Evolutionary conservation across 2,329 filamentous ascomycete species (phyloP), one percentile per base, ranked within the genome.

Genomic region (Knufia fluminis): DNA sequence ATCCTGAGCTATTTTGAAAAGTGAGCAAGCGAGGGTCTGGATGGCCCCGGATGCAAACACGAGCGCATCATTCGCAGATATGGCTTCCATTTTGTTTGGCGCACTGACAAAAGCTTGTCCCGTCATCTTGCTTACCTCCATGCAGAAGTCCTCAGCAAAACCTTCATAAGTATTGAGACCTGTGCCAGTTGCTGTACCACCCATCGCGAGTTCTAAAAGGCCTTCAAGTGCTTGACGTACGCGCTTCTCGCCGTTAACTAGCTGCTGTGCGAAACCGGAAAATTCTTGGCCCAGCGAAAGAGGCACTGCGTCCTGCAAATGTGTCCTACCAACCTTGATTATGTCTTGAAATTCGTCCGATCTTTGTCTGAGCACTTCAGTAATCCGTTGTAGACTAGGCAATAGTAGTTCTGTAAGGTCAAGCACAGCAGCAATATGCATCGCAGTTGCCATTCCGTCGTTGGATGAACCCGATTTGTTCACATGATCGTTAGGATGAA

Each of bases 401-500:
- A 94, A 68, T 32, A 94, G 80, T 60, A 82, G 76, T 61, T 82
- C 75, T 70, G 91, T 85, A 50, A 92, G 75, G 68, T 92, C 87
- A 54, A 94, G 80, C 33, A 92, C 86, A 55, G 86, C 86, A 52
- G 87, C 86, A 64, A 94, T 92, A 75, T 94, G 87, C 87, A 94
- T 94, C 67, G 91, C 87, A 57, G 87, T 94, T 24, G 87, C 87
- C 77, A 92, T 94, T 60, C 86, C 92, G 66, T 94, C 87, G 74
- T 94, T 94, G 60, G 87, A 94, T 32, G 86, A 91, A 58, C 87
- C 87, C 56, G 83, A 88, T 78, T 89, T 89, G 77, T 94, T 94
- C 69, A 94, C 87, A 68, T 94, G 87, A 73, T 94, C 87, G 71
- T 94, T 94, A 63, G 87, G 87, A 72, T 94, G 87, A 56, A 94